A percentile compares a stretch with the other conserved stretches of the same genome.
Conservation (phyloP, 768 basidiomycete genomes). For the Boletus insuetus region DNA sequence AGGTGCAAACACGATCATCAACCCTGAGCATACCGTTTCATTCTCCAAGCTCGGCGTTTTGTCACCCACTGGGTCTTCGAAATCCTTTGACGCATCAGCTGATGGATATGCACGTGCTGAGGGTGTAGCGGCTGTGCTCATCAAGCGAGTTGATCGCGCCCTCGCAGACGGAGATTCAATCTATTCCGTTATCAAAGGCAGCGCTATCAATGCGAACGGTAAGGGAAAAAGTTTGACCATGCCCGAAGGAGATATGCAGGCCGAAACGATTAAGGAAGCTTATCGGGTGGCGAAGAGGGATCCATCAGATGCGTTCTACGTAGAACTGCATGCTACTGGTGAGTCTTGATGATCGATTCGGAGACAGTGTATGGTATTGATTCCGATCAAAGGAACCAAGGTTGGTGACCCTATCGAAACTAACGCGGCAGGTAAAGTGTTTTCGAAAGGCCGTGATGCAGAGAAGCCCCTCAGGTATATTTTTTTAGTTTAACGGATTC, state of each 20-base stretch:
- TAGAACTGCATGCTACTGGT: conserved; percentile 52
- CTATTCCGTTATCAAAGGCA: conserved; percentile 31
- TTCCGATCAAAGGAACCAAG: conserved; percentile 30
- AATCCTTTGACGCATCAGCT: conserved; percentile 32
- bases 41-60: conserved; percentile 34
- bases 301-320: conserved; percentile 43
- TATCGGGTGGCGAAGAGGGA: conserved; percentile 28
- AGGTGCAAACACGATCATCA: conserved; percentile 30
- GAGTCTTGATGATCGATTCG: background rate
- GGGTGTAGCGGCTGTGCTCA: conserved; percentile 30
- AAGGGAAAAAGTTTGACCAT: conserved; percentile 35
- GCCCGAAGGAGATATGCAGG: conserved; percentile 35
- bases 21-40: conserved; percentile 25
- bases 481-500: no score
- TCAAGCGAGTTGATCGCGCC: conserved; percentile 35
- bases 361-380: background rate
- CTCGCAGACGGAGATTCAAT: conserved; percentile 30
- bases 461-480: conserved; percentile 19
- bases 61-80: conserved; percentile 33
- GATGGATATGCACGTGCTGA: conserved; percentile 34
- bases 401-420: conserved; percentile 50
- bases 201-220: conserved; percentile 34
- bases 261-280: conserved; percentile 32
- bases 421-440: conserved; percentile 44
- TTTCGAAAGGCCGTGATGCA: conserved; percentile 22